Evolutionary conservation across 2,329 filamentous ascomycete genomes (phyloP), one percentile per base, ranked within the genome.

Genomic region (Hyphodiscus sp.): DNA sequence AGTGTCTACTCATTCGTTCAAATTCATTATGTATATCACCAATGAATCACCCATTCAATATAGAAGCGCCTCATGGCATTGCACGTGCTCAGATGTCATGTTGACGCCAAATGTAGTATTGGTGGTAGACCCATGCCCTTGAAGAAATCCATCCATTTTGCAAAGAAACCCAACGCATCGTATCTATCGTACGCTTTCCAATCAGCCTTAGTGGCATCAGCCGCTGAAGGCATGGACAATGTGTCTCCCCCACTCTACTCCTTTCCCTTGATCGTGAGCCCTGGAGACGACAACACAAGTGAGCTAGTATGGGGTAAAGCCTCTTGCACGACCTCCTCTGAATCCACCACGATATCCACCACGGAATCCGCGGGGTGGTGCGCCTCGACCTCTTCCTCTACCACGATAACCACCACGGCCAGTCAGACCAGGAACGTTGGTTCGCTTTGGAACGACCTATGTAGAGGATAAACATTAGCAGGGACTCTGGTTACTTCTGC

Each of bases 391-490:
- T 53, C 73, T 52, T 50, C 80, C 76, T 61, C 80, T 72, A 49
- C 79, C 74, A 41, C 89, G 78, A n/a, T 38, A 38, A 38, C 33
- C 33, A 26, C 91, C 90, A 59, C 92, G 84, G 63, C 33, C 33
- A 38, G 82, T 87, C 90, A 99, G 92, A 56, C 94, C 94, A 1
- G 94, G 94, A 50, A 99, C 77, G 69, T 99, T 99, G 63, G 94
- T 99, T 58, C 94, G 87, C 77, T 99, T 99, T 33, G 94, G 92
- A 20, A 86, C 83, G 53, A 89, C 86, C 86, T 89, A 56, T 41
- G 44, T 30, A 45, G 29, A 38, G 26, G 16, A 26, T n/a, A 55
- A 43, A 44, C 20, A 38, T 52, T 51, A 60, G 55, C 38, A 49
- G 50, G 23, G 20, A 42, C 33, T n/a, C 45, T 18, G 41, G 10